Base-by-base conservation (phyloP, 345 rosid species). In the Viola odorata region DNA sequence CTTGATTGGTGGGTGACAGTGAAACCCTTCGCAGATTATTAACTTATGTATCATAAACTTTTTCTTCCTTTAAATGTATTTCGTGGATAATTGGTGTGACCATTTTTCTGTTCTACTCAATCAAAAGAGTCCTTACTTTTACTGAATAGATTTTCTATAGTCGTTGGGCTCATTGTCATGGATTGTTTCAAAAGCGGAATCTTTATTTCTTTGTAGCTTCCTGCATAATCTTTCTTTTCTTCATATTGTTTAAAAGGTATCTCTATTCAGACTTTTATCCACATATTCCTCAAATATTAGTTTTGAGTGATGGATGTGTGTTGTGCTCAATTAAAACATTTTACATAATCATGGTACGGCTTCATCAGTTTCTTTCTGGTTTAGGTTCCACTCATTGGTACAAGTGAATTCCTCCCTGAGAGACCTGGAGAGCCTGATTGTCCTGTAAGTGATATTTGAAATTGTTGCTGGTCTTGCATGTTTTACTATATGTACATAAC, bases 381-480 rank as follows among this genome's bases (percentile, higher is more conserved):
- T 67, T 72, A 92, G 98, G 91, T 89, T 71, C 88, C 89, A 16
- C 65, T 71, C 62, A 53, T 68, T 58, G 63, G 78, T 58, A 68
- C 75, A 13, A 61, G 48, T 42, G 96, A 92, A 61, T 73, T 71
- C 62, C 84, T 85, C 53, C 96, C 98, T 45, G 88, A 85, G 77
- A 84, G 96, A 75, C 81, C 85, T 41, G 96, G 94, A 78, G 85
- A 84, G 57, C 91, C 91, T 64, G 98, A 92, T 80, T 92, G 98
- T 79, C 98, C 96, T 11, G 98, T 89, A 78, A 81, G 90, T 72
- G 56, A 40, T 60, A 50, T 52, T 11, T 52, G n/a, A 53, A 57
- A 45, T 13, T 57, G 47, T 63, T 63, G 12, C 58, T 63, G 4
- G 13, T 51, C 37, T 42, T 58, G 58, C n/a, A n/a, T 16, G 5